phyloP scores from a whole-genome alignment of 176 grass and related monocot species.

The Eleusine indica region DNA sequence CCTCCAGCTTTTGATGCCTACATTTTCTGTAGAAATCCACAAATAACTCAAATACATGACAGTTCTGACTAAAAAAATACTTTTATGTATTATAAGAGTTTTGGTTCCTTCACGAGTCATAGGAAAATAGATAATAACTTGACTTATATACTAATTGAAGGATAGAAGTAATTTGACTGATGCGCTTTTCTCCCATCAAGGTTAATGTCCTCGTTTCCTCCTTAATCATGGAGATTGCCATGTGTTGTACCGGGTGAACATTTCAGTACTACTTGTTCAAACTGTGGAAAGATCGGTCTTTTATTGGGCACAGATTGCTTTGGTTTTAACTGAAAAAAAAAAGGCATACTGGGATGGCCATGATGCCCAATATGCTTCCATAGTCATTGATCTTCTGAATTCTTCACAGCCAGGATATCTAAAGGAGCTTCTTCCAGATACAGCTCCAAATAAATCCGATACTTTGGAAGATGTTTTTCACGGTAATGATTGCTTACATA shows the following conservation, averaged over 20 bases:
- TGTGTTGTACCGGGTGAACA: not conserved
- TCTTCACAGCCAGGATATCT: constrained; percentile 74
- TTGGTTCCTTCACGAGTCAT: not conserved
- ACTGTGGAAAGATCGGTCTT: not conserved
- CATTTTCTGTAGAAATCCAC: not conserved
- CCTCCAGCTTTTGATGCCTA: not conserved
- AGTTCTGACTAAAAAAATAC: not conserved
- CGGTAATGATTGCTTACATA: constrained; percentile 39
- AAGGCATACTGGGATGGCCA: too few relatives aligned
- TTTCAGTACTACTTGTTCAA: not conserved
- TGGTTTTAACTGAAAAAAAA: too few relatives aligned
- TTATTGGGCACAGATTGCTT: not conserved
- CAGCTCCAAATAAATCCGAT: constrained; percentile 59
- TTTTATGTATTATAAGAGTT: not conserved
- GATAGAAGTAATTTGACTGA: not conserved
- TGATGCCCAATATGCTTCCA: not conserved
- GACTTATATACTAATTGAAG: not conserved
- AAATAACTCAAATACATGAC: not conserved
- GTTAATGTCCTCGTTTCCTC: not conserved
- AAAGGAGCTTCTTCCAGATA: constrained; percentile 65
- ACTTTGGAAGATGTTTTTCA: constrained; percentile 64
- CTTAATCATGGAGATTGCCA: not conserved
- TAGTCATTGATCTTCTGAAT: constrained; percentile 22
- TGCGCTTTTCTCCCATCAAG: not conserved
- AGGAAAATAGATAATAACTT: not conserved